Conservation (phyloP, 2,329 filamentous ascomycete genomes). For the Hansfordia pulvinata region DNA sequence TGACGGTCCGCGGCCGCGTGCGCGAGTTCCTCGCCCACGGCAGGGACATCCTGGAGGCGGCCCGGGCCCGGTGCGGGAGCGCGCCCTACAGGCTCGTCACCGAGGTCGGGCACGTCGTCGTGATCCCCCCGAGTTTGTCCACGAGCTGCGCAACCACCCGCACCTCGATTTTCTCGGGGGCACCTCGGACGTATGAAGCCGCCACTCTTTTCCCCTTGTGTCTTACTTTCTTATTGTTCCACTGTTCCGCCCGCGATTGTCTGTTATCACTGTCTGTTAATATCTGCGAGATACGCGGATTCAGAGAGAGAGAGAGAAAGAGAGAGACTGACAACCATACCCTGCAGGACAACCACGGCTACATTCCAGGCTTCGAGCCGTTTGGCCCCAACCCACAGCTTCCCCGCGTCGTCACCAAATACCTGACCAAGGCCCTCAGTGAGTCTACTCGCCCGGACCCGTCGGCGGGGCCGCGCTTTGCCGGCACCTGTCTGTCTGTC, state of each 20-base stretch:
- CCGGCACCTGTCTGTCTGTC: no score
- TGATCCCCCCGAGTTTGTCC: neutral
- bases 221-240: neutral
- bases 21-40: neutral
- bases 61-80: neutral
- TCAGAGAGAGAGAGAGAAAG: no score
- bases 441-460: neutral
- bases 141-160: neutral
- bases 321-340: no score
- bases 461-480: no score
- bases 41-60: neutral
- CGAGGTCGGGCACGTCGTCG: neutral
- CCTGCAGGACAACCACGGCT: conserved; percentile 1
- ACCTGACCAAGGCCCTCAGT: conserved; percentile 1
- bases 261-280: no score
- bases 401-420: neutral
- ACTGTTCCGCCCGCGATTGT: no score
- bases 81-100: neutral
- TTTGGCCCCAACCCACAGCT: neutral
- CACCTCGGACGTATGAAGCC: neutral
- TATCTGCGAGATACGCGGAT: no score
- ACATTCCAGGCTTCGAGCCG: neutral
- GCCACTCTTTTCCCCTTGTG: neutral
- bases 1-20: neutral
- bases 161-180: neutral